Evolutionary conservation across 1,284 basidiomycete species (phyloP).

Genomic region (Lentinus polychrous): DNA sequence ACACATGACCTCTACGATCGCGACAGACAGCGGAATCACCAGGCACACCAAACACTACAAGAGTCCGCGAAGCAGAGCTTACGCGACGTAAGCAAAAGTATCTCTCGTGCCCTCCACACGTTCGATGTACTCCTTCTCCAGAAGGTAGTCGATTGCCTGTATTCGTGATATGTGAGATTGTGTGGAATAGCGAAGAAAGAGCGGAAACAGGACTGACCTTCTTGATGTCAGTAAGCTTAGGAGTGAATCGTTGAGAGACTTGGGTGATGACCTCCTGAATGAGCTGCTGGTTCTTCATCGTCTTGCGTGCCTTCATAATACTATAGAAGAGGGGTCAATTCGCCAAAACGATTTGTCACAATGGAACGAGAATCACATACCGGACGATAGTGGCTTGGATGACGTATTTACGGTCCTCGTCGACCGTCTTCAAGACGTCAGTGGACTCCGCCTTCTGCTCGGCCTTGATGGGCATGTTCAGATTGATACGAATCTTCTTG

Average conservation of each 20-base stretch:
- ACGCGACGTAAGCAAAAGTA: constrained; percentile 74
- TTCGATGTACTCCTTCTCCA: constrained; percentile 98
- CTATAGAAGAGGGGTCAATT: constrained; percentile 31
- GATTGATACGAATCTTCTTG: constrained; percentile 93
- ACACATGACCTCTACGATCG: constrained; percentile 2
- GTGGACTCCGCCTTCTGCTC: constrained; percentile 90
- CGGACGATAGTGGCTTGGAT: constrained; percentile 97
- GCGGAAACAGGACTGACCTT: constrained; percentile 43
- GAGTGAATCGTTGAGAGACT: constrained; percentile 84
- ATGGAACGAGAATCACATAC: constrained; percentile 33
- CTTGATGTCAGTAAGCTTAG: constrained; percentile 89
- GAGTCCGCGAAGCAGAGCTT: constrained; percentile 12
- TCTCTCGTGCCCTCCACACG: constrained; percentile 80
- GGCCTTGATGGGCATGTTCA: constrained; percentile 92
- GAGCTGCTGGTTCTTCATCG: constrained; percentile 92
- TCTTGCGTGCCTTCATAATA: constrained; percentile 98
- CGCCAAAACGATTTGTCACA: background rate
- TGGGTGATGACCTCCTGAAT: constrained; percentile 94
- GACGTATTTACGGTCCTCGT: constrained; percentile 95
- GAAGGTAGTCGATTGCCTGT: constrained; percentile 92
- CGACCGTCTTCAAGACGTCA: constrained; percentile 92
- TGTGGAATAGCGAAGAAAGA: background rate
- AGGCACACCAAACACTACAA: background rate
- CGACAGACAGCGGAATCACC: background rate
- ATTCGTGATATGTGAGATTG: constrained; percentile 4